Base-by-base conservation (phyloP, 1,284 basidiomycete species). In the Boletus putidus region DNA sequence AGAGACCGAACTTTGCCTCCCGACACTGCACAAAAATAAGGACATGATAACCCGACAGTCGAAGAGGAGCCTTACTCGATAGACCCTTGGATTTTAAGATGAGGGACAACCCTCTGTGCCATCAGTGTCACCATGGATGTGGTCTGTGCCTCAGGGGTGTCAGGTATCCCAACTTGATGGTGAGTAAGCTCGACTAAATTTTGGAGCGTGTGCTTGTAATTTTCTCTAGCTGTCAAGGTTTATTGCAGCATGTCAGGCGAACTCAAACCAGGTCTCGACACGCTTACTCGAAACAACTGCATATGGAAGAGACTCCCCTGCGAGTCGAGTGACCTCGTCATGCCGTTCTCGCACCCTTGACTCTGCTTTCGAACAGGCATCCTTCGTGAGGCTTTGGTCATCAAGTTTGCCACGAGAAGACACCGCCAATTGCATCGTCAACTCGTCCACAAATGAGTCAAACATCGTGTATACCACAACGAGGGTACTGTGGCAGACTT, bases 1-100 rank as follows among this genome's bases (percentile, higher is more conserved):
- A 48, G 29, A 10, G 27, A 50, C 33, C 31, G 20, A 37, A 50
- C 54, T 36, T 55, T 44, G 31, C 36, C 12, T 60, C 10, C 58
- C 59, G 2, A 60, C 27, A 39, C 59, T 60, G 39, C 11, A 42
- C 14, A 9, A 31, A 27, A 42, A 20, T 53, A 25, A 54, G 42
- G 10, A n/a, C 5, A 16, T 1, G 42, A 31, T 10, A 11, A 11
- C n/a, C 4, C 27, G 15, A 33, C 14, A 27, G 12, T 27, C n/a
- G 16, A 25, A 16, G 16, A 18, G 14, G 25, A 18, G 18, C 31
- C 55, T 57, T 35, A 57, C 55, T 45, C 29, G 14, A 54, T 54
- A 10, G 43, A 39, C 15, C 43, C 55, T 20, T 40, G 49, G 6
- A 57, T 40, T 47, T 54, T 55, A 5, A 54, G 51, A 29, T n/a